Evolutionary conservation across 228 moss, liverwort and hornwort genomes (phyloP), one percentile per base, ranked within the genome.

Genomic region (Sphagnum fallax): DNA sequence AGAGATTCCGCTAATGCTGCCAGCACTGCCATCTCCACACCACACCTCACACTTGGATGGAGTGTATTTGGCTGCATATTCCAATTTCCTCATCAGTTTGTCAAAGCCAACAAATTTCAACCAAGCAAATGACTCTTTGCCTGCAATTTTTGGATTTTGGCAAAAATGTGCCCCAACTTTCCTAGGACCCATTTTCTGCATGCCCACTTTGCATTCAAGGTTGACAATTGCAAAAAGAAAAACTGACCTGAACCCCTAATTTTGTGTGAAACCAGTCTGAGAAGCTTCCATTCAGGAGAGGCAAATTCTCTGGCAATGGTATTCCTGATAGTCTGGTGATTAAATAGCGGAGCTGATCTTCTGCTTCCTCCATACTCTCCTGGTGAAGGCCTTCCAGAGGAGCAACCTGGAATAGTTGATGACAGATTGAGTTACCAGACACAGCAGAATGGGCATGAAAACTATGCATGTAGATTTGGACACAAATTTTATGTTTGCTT

Each of bases 11-110:
- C 90, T 16, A 98, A 67, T 58, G 90, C 87, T 57, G 83, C 90
- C 71, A 94, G 86, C 65, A 83, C 64, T 50, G 98, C 92, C 92
- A 92, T 98, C 80, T 98, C 94, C 71, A 92, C 60, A 64, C 94
- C 98, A 74, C 87, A 90, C 50, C 86, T 90, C 49, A 92, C 86
- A 74, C 87, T 92, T 51, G 98, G 92, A 77, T 76, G 81, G 18
- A 98, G 70, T 5, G 76, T 67, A 52, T 70, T 86, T 52, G 73
- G 85, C 94, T 94, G 83, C 68, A 74, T 52, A 32, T 32, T 32
- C 32, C 32, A 32, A 32, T 3, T 32, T 32, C 32, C 32, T 32
- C 32, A 32, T 32, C 32, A 32, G 2, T 32, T 32, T 2, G 55
- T 55, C 55, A 55, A 55, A 55, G 55, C 55, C 55, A 55, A 55